Evolutionary conservation across 208 protist species (phyloP).

Genomic region (Leptomonas seymouri): DNA sequence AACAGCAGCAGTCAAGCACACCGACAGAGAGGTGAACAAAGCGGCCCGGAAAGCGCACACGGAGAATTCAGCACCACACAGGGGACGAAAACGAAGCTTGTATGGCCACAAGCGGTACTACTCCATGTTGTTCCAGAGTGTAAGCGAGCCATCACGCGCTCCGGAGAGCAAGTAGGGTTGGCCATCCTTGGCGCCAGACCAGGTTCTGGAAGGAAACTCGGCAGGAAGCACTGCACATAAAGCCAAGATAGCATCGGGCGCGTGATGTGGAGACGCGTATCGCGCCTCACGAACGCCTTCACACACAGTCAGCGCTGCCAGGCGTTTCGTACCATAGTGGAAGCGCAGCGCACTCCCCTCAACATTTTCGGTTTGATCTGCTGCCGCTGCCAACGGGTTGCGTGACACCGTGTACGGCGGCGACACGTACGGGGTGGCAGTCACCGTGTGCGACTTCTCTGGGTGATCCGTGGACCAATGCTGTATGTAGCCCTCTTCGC

Average conservation of each 20-base stretch:
- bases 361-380: background rate
- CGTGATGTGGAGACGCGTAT: constrained; percentile 38
- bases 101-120: background rate
- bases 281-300: background rate
- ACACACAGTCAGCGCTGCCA: constrained; percentile 8
- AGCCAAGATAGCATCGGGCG: constrained; percentile 62
- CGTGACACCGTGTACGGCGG: constrained; percentile 33
- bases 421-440: constrained; percentile 37
- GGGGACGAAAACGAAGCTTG: too few species aligned
- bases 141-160: constrained; percentile 59
- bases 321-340: background rate
- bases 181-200: constrained; percentile 4
- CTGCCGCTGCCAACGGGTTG: background rate
- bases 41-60: background rate
- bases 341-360: background rate
- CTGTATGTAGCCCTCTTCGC: constrained; percentile 66
- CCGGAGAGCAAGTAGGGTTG: constrained; percentile 49
- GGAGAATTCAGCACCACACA: too few species aligned
- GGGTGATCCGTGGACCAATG: constrained; percentile 45
- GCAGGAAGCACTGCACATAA: constrained; percentile 35
- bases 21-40: constrained; percentile 10
- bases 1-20: background rate
- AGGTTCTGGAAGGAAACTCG: background rate
- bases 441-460: constrained; percentile 48
- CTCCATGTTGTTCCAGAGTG: constrained; percentile 56